Evolutionary conservation across 495 filamentous ascomycete genomes (phyloP).

Genomic region (Corynascus novoguineensis): DNA sequence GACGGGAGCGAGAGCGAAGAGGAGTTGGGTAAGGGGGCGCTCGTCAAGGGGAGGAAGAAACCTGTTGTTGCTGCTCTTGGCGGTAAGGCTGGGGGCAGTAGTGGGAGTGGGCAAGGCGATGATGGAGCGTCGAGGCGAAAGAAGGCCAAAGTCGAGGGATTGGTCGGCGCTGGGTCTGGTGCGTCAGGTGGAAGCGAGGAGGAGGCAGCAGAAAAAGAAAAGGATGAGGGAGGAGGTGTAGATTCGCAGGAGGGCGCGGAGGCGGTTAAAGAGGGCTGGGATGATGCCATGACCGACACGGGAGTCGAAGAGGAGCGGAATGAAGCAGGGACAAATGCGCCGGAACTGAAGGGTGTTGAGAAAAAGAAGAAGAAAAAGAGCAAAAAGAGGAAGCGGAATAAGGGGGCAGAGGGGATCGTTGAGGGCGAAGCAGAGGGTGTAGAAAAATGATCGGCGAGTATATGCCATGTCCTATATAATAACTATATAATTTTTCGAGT

Average conservation of each 20-base stretch:
- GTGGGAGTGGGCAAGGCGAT: slow-evolving; percentile 12
- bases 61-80: too few species aligned
- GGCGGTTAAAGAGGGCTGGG: background rate
- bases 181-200: background rate
- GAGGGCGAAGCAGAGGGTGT: background rate
- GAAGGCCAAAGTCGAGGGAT: background rate
- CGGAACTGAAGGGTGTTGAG: slow-evolving; percentile 50
- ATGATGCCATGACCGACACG: slow-evolving; percentile 4
- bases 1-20: slow-evolving; percentile 50
- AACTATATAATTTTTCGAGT: too few species aligned
- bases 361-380: slow-evolving; percentile 46
- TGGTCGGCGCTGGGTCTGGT: background rate
- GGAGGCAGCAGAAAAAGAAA: background rate
- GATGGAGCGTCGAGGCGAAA: slow-evolving; percentile 23
- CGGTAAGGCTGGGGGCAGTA: background rate
- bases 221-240: background rate
- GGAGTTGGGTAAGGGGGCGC: slow-evolving; percentile 54
- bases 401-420: slow-evolving; percentile 4
- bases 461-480: too few species aligned
- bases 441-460: background rate
- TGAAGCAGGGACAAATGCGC: slow-evolving; percentile 21
- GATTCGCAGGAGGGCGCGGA: background rate
- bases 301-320: background rate
- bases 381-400: slow-evolving; percentile 27
- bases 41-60: slow-evolving; percentile 39